Evolutionary conservation across 108 stramenopile species (phyloP).

Genomic region (Aurantiochytrium sp.): DNA sequence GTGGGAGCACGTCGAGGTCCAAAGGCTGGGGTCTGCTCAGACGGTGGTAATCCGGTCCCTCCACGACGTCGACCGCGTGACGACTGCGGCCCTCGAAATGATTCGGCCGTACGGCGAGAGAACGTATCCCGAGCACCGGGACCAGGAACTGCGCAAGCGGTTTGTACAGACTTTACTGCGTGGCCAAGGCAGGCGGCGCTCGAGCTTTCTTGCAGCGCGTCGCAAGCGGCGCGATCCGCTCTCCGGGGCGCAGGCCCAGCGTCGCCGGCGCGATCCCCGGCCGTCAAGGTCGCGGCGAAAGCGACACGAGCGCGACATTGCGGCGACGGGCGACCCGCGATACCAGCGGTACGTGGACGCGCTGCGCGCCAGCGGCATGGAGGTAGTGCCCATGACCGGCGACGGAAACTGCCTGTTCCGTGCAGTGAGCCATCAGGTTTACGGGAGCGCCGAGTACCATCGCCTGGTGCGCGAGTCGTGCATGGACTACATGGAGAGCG

Average conservation of each 20-base stretch:
- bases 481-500: constrained; percentile 79
- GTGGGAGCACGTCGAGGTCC: neutral
- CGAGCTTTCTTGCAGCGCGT: too few relatives aligned
- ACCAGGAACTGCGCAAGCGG: too few relatives aligned
- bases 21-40: neutral
- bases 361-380: neutral
- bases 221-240: too few relatives aligned
- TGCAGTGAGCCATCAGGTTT: constrained; percentile 85
- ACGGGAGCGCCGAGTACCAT: constrained; percentile 82
- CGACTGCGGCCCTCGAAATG: too few relatives aligned
- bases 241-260: too few relatives aligned
- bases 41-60: too few relatives aligned
- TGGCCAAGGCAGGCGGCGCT: too few relatives aligned
- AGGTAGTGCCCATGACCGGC: constrained; percentile 56
- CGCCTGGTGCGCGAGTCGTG: constrained; percentile 69
- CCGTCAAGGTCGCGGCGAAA: neutral
- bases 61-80: too few relatives aligned
- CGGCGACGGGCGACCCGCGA: neutral
- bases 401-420: constrained; percentile 98
- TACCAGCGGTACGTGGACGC: neutral
- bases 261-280: too few relatives aligned
- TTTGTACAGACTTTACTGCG: too few relatives aligned
- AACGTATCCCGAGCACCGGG: too few relatives aligned
- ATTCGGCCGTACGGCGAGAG: too few relatives aligned
- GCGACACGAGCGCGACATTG: neutral